Percentiles rank a stretch among this genome's conserved stretches.
These are phyloP conservation scores for Aspergillus sojae DNA, from an alignment of 2,329 filamentous ascomycete genomes.

Conservation along the genomic window DNA sequence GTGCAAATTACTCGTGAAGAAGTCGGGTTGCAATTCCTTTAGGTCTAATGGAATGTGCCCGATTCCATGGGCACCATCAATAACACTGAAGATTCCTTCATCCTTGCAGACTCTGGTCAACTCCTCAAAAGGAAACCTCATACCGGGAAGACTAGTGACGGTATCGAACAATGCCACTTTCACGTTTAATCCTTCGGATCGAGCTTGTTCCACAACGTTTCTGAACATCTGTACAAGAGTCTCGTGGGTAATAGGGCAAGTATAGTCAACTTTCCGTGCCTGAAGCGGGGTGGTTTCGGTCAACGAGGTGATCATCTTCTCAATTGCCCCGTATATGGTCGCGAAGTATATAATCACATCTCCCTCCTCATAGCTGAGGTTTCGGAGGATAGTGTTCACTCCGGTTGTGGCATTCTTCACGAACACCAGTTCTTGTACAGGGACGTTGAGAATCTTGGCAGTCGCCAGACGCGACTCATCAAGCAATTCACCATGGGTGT, in stretches of 20 bases:
- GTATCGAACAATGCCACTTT: neutral
- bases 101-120: conserved; percentile 2
- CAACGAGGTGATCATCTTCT: conserved; percentile 3
- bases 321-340: conserved; percentile 2
- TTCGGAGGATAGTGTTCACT: conserved; percentile 6
- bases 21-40: neutral
- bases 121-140: conserved; percentile 6
- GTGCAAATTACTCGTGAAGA: conserved; percentile 5
- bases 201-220: neutral
- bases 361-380: neutral
- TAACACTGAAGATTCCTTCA: neutral
- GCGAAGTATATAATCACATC: conserved; percentile 6
- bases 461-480: neutral
- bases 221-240: conserved; percentile 1
- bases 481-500: neutral
- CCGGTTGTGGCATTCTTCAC: conserved; percentile 6
- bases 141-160: neutral
- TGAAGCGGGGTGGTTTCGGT: conserved; percentile 9
- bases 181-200: neutral
- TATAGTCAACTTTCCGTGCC: neutral
- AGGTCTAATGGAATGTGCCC: conserved; percentile 7
- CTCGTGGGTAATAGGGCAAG: conserved; percentile 5
- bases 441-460: conserved; percentile 1
- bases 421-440: neutral
- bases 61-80: conserved; percentile 8